Conservation (phyloP, 768 basidiomycete genomes). For the Harrya chromipes region DNA sequence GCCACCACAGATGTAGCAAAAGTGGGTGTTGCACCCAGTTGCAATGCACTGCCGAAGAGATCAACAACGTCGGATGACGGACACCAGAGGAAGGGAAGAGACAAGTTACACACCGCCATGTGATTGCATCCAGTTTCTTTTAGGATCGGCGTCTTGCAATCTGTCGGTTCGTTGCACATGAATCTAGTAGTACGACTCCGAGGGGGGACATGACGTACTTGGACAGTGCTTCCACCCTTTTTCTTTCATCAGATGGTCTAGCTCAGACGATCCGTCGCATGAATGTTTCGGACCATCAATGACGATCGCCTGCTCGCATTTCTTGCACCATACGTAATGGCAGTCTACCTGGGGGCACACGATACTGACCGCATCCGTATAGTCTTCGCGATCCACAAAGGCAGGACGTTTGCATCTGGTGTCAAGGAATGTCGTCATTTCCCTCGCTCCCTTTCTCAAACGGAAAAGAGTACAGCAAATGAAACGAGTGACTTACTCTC, state of each 20-base stretch:
- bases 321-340: conserved; percentile 57
- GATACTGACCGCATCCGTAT: conserved; percentile 38
- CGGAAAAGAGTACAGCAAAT: neutral
- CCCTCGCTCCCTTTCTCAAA: no score
- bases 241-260: conserved; percentile 47
- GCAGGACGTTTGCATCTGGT: conserved; percentile 47
- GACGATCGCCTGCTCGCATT: conserved; percentile 44
- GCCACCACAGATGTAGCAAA: conserved; percentile 51
- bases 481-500: conserved; percentile 35
- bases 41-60: conserved; percentile 43
- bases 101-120: conserved; percentile 42
- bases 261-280: conserved; percentile 57
- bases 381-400: conserved; percentile 51
- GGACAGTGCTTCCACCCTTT: conserved; percentile 68
- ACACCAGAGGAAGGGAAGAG: neutral
- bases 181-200: no score
- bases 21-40: conserved; percentile 59
- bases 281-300: conserved; percentile 44
- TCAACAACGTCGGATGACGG: neutral
- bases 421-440: neutral
- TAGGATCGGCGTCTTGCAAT: conserved; percentile 46
- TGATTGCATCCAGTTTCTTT: conserved; percentile 56
- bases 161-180: conserved; percentile 18
- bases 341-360: conserved; percentile 50
- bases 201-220: conserved; percentile 32